Conservation (phyloP, 805 yeast genomes). For the Candida patagonica region DNA sequence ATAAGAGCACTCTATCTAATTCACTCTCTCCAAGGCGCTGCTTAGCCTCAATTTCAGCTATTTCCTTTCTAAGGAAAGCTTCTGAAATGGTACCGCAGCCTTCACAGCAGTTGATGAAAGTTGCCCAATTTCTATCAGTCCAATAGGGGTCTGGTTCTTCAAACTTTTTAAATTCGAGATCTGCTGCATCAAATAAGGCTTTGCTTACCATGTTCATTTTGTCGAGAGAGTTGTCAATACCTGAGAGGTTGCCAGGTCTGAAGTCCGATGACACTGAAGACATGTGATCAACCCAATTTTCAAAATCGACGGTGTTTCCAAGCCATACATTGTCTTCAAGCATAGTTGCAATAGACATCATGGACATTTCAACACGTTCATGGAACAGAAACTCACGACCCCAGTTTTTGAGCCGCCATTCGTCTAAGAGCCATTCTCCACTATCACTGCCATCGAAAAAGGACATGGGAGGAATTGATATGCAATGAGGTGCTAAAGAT, state of each 20-base stretch:
- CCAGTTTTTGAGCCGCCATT: conserved; percentile 23
- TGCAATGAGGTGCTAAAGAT: conserved; percentile 17
- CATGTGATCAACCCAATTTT: conserved; percentile 15
- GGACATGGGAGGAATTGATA: conserved; percentile 15
- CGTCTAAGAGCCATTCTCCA: conserved; percentile 10
- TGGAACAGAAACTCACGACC: conserved; percentile 48
- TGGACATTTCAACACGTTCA: conserved; percentile 75
- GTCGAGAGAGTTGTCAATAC: conserved; percentile 1
- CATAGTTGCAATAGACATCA: conserved; percentile 72
- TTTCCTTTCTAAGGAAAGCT: conserved; percentile 17
- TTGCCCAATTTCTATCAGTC: conserved; percentile 23
- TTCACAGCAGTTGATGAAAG: conserved; percentile 28
- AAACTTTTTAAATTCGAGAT: neutral
- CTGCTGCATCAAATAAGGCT: neutral
- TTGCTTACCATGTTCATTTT: neutral
- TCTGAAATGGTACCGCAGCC: conserved; percentile 19
- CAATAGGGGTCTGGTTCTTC: neutral
- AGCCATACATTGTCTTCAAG: conserved; percentile 55
- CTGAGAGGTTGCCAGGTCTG: neutral
- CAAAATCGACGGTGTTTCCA: conserved; percentile 69
- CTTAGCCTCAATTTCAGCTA: conserved; percentile 13
- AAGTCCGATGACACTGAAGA: neutral
- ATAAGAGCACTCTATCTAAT: conserved; percentile 58
- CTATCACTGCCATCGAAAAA: neutral
- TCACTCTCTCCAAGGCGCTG: conserved; percentile 5